Evolutionary conservation across 2,329 filamentous ascomycete species (phyloP).

Genomic region (Colletotrichum salicis): DNA sequence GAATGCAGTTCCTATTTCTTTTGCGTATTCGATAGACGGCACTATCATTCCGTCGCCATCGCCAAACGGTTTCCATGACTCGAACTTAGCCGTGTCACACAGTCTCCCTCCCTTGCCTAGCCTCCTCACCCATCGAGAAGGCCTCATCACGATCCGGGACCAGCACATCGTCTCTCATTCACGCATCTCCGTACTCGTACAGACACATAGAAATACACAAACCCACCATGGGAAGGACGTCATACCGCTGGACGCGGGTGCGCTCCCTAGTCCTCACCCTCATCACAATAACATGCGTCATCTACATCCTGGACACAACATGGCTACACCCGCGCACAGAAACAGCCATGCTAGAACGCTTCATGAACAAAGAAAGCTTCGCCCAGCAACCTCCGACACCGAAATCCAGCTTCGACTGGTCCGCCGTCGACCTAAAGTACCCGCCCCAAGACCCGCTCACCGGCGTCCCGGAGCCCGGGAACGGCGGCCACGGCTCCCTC

Average conservation of each 20-base stretch:
- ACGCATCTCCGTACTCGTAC: neutral
- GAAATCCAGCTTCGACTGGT: slow-evolving; percentile 52
- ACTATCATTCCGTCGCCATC: neutral
- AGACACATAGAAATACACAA: neutral
- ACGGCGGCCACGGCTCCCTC: slow-evolving; percentile 34
- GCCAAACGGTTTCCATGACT: neutral
- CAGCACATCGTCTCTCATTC: neutral
- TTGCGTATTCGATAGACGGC: neutral
- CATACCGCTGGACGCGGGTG: slow-evolving; percentile 28
- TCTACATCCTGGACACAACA: slow-evolving; percentile 20
- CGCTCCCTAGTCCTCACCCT: slow-evolving; percentile 12
- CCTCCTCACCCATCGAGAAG: neutral
- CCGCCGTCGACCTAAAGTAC: slow-evolving; percentile 42
- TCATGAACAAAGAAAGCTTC: slow-evolving; percentile 45
- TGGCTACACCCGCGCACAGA: slow-evolving; percentile 12
- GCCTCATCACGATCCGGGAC: neutral
- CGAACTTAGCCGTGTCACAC: neutral
- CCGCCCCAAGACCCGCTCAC: slow-evolving; percentile 38
- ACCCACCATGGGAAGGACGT: neutral
- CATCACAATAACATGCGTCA: neutral
- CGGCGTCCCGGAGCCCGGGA: slow-evolving; percentile 39
- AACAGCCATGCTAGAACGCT: slow-evolving; percentile 39
- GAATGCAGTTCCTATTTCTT: neutral
- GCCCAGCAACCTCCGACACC: slow-evolving; percentile 11
- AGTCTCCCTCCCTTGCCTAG: neutral